Evolutionary conservation across 305 asterid genomes (phyloP).

Genomic region (Salvia sclarea): DNA sequence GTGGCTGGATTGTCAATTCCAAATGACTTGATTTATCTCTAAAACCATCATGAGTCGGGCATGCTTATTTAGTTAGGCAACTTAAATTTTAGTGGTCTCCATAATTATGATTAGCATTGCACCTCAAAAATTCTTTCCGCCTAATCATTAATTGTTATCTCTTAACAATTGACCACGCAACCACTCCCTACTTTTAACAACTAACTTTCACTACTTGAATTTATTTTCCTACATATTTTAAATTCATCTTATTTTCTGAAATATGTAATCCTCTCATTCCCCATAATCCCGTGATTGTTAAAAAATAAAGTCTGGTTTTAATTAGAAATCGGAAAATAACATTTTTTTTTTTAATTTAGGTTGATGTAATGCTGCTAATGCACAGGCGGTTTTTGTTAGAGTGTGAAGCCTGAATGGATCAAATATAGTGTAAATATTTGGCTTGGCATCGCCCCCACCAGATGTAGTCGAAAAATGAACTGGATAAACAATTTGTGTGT

Average conservation of each 20-base stretch:
- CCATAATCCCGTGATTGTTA: constrained; percentile 5
- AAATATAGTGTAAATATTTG: too few relatives aligned
- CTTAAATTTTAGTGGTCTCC: constrained; percentile 34
- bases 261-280: constrained; percentile 4
- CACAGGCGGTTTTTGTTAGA: too few relatives aligned
- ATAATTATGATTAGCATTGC: constrained; percentile 35
- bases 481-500: too few relatives aligned
- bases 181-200: constrained; percentile 36
- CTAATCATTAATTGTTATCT: constrained; percentile 35
- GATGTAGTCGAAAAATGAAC: too few relatives aligned
- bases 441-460: too few relatives aligned
- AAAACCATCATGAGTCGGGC: constrained; percentile 36
- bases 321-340: constrained; percentile 16
- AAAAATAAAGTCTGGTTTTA: neutral
- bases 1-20: constrained; percentile 37
- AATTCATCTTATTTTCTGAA: constrained; percentile 3
- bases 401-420: too few relatives aligned
- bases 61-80: constrained; percentile 44
- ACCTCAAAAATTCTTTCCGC: constrained; percentile 29
- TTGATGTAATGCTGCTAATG: too few relatives aligned
- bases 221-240: neutral
- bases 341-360: too few relatives aligned
- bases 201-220: constrained; percentile 19
- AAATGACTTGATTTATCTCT: constrained; percentile 31
- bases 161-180: constrained; percentile 35